A percentile compares a stretch with the other conserved stretches of the same genome.
Evolutionary conservation across 176 grass and related monocot genomes (phyloP).

Genomic region (Thinopyrum elongatum): DNA sequence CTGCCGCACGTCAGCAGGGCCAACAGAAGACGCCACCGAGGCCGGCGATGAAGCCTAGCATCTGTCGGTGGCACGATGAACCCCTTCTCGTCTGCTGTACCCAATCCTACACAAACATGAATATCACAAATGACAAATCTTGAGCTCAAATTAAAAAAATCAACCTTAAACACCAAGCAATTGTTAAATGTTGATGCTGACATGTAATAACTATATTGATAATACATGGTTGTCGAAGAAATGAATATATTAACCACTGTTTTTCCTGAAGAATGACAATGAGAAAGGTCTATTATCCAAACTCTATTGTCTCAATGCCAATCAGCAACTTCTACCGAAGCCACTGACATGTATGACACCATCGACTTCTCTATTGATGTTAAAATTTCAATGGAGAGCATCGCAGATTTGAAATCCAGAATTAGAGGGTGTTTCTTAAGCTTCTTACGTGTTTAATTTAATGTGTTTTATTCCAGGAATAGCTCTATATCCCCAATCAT

Average conservation of each 20-base stretch:
- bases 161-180: too few species aligned
- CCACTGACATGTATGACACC: constrained; percentile 75
- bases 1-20: too few species aligned
- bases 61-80: too few species aligned
- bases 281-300: constrained; percentile 96
- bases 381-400: constrained; percentile 67
- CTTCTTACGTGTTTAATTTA: neutral
- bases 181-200: neutral
- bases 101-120: too few species aligned
- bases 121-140: too few species aligned
- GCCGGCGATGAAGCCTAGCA: too few species aligned
- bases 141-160: too few species aligned
- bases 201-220: neutral
- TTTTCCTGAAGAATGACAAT: constrained; percentile 77
- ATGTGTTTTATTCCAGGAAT: neutral
- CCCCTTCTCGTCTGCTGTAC: too few species aligned
- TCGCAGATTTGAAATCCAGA: constrained; percentile 66
- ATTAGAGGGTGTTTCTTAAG: constrained; percentile 66
- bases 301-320: constrained; percentile 77
- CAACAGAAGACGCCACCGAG: too few species aligned
- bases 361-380: constrained; percentile 71
- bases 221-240: constrained; percentile 92
- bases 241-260: constrained; percentile 94
- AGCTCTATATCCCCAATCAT: neutral
- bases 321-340: constrained; percentile 99